A percentile compares a stretch with the other conserved stretches of the same genome.
phyloP scores from a whole-genome alignment of 805 yeast genomes.

The Kluyveromyces aestuarii region DNA sequence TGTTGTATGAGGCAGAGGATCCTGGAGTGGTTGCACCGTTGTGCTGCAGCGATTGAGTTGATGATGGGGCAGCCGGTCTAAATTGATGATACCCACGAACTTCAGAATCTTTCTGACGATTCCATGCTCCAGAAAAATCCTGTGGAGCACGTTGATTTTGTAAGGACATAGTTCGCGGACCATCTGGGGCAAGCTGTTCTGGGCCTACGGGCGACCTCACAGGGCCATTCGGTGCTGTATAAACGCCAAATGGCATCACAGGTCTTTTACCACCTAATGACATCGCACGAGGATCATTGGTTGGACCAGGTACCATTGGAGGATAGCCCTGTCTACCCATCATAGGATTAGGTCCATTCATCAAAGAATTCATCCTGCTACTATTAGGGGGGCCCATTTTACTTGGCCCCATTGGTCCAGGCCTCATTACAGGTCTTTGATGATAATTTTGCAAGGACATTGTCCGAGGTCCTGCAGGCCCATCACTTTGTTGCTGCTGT shows the following conservation, averaged over 20 bases:
- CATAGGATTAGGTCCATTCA: conserved; percentile 2
- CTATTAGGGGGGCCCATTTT: conserved; percentile 7
- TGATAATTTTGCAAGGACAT: conserved; percentile 33
- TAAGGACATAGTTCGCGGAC: conserved; percentile 28
- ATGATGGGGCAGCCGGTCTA: background rate
- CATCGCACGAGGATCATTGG: conserved; percentile 1
- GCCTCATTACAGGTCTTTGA: conserved; percentile 1
- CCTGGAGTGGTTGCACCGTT: conserved; percentile 2
- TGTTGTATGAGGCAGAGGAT: conserved; percentile 6
- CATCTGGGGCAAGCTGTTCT: background rate
- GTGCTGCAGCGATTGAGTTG: background rate
- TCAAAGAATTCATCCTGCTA: conserved; percentile 28
- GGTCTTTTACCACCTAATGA: background rate
- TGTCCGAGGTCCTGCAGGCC: conserved; percentile 32
- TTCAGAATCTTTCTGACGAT: background rate
- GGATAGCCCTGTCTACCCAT: background rate
- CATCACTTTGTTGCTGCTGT: conserved; percentile 5
- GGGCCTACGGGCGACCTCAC: background rate
- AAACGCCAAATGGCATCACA: background rate
- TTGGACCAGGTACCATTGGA: background rate
- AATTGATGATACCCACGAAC: background rate
- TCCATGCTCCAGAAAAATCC: background rate
- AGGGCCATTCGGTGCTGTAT: background rate
- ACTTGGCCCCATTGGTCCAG: conserved; percentile 2
- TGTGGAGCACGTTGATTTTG: conserved; percentile 11